Evolutionary conservation across 371 early-diverging fungal genomes (phyloP), one percentile per base, ranked within the genome.

Genomic region (Lichtheimia ornata): DNA sequence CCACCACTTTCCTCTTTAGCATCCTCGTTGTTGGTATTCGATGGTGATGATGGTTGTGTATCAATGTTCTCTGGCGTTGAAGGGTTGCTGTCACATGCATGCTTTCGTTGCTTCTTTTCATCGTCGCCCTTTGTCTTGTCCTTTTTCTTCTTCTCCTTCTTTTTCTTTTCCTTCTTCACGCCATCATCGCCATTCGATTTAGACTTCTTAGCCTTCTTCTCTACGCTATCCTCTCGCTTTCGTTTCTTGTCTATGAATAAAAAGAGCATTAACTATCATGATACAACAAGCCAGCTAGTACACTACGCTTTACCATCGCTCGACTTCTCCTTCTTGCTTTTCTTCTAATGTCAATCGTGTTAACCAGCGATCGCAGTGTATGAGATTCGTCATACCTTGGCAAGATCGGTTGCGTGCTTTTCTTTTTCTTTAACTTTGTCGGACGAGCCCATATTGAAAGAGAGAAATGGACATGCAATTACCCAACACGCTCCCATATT

Each of bases 101-200:
- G 54, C 40, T 64, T 35, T 67, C 76, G 44, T 17, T 59, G 50
- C 18, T 64, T 58, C 54, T 66, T 55, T 18, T 18, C 49, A 12
- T 57, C 44, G 13, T 61, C 53, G 18, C 41, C 22, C 20, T 54
- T 41, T 54, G 30, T 41, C 27, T 56, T 20, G 18, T 58, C 53
- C 50, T 58, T 42, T 12, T 43, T 20, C 30, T 59, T 41, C 53
- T 67, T 59, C 7, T 51, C 61, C 50, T 63, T 67, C 49, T 51
- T 44, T 35, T 67, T 56, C 50, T 67, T 56, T 25, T 66, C 56
- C 51, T 63, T 41, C 63, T 67, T 63, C 47, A 55, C 50, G 20
- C 24, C 40, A 14, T 54, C 56, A 49, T 62, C 55, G n/a, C 57
- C 25, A 20, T 41, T 51, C 15, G 59, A 42, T 41, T 59, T 59